These are phyloP conservation scores for Fraxinus platypoda DNA, from an alignment of 305 asterid species.

Conservation along the genomic window DNA sequence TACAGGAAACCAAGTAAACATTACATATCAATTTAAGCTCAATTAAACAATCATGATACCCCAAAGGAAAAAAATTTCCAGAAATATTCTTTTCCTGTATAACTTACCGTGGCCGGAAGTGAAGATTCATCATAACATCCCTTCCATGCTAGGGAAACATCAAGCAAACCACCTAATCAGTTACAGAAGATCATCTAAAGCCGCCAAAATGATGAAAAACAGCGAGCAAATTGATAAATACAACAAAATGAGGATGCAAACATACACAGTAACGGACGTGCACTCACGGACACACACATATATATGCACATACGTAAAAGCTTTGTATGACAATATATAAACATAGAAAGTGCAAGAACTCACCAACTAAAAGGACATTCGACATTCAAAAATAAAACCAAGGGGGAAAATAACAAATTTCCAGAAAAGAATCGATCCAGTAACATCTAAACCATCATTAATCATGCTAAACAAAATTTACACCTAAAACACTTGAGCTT, in stretches of 20 bases:
- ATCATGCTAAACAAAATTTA: neutral
- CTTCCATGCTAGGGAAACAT: conserved; percentile 64
- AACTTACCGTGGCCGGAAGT: conserved; percentile 65
- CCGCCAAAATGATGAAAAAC: conserved; percentile 15
- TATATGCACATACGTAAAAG: neutral
- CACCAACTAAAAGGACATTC: neutral
- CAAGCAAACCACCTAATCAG: conserved; percentile 71
- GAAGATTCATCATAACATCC: conserved; percentile 55
- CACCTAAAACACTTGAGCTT: neutral
- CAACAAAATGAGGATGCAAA: neutral
- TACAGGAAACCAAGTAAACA: neutral
- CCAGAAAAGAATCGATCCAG: neutral
- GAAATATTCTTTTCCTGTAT: conserved; percentile 4
- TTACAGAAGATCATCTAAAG: conserved; percentile 24
- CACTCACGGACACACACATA: neutral
- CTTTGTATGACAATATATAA: neutral
- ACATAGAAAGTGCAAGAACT: neutral
- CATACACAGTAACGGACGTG: neutral
- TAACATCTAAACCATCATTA: neutral
- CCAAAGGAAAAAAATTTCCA: conserved; percentile 1
- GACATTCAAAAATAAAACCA: neutral
- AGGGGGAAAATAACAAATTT: neutral
- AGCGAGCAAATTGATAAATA: neutral
- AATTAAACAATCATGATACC: conserved; percentile 5
- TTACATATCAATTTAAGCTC: conserved; percentile 1